Conservation (phyloP, 495 filamentous ascomycete species). For the Penicillium herquei region DNA sequence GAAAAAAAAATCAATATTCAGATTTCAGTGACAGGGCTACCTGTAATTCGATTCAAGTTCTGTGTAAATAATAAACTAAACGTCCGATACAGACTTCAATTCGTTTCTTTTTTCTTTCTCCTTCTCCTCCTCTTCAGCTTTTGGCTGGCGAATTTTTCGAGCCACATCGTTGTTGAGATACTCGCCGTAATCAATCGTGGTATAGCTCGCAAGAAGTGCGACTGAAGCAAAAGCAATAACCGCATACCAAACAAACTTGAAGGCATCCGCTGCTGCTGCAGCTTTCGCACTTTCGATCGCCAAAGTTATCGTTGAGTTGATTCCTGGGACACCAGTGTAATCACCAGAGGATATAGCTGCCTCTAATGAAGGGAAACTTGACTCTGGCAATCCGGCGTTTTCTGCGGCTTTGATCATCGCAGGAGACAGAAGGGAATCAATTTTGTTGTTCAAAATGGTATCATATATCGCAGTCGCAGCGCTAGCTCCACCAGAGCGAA, state of each 20-base stretch:
- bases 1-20: too few species aligned
- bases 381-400: slow-evolving; percentile 41
- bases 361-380: slow-evolving; percentile 38
- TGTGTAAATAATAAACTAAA: too few species aligned
- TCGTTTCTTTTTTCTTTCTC: too few species aligned
- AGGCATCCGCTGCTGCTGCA: slow-evolving; percentile 40
- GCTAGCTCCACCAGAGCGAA: not conserved
- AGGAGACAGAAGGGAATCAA: slow-evolving; percentile 34
- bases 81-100: too few species aligned
- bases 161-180: slow-evolving; percentile 22
- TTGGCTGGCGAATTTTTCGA: too few species aligned
- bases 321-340: slow-evolving; percentile 32
- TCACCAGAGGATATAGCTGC: slow-evolving; percentile 29
- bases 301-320: slow-evolving; percentile 23
- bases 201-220: slow-evolving; percentile 39
- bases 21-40: too few species aligned
- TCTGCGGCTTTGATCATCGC: slow-evolving; percentile 40
- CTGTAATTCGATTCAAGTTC: too few species aligned
- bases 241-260: slow-evolving; percentile 46
- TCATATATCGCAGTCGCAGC: slow-evolving; percentile 41
- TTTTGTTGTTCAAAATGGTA: slow-evolving; percentile 43
- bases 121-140: too few species aligned
- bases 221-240: slow-evolving; percentile 47
- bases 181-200: slow-evolving; percentile 28
- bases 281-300: slow-evolving; percentile 34